Evolutionary conservation across 768 basidiomycete genomes (phyloP), one percentile per base, ranked within the genome.

Genomic region (Suillus decipiens): DNA sequence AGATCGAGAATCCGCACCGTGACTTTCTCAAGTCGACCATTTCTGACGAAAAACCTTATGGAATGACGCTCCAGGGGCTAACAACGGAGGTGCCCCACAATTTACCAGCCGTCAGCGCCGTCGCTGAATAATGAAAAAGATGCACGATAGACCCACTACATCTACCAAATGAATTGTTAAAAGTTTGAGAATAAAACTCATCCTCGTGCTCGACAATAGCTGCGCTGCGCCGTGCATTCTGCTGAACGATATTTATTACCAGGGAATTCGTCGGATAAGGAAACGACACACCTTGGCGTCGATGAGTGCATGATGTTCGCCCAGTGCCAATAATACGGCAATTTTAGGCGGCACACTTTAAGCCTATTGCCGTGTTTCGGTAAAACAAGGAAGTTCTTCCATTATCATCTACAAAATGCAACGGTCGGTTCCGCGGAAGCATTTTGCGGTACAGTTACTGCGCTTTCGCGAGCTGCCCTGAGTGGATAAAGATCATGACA

Each of bases 261-360:
- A 15, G 78, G 69, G 55, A 85, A 72, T 50, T 82, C 79, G 17
- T 77, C 78, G 34, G 84, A 84, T 63, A 19, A 86, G 68, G 67
- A 86, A 84, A 39, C 75, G 77, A 61, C 76, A 80, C 33, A 80
- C 80, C 65, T 42, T 85, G 83, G 31, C 76, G 63, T 67, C 80
- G 67, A 84, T 77, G 39, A 77, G 69, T 31, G 78, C 78, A 83
- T 78, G 42, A 75, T 75, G 19, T 78, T 70, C 17, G 71, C 72
- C 59, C 6, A 61, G 22, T 51, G 37, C 59, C 62, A 34, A 63
- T 22, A 22, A 31, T 41, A 37, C 51, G 64, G 17, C 55, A 12
- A 56, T 22, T 63, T 22, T 33, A 51, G 24, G 43, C 60, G 65
- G 34, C 34, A 54, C 36, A 37, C 65, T 22, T 55, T 11, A 37